Base-by-base conservation (phyloP, 2,329 filamentous ascomycete genomes). In the Sphaerostilbella broomeana region DNA sequence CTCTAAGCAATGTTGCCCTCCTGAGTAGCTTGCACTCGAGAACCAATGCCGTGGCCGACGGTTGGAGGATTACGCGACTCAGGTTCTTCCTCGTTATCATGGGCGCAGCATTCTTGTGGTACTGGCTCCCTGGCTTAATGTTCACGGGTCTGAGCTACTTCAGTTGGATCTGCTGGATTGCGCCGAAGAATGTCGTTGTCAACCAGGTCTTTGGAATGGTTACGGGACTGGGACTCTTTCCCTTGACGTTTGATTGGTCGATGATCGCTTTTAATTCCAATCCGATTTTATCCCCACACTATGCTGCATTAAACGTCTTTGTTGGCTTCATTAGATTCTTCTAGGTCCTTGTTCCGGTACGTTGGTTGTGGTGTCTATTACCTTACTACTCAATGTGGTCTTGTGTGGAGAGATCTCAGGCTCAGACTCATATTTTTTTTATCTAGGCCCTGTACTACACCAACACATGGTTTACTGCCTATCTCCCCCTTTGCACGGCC, bases 401-500 rank as follows among this genome's bases (percentile, higher is more conserved):
- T n/a, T n/a, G n/a, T n/a, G n/a, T n/a, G n/a, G n/a, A n/a, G n/a
- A n/a, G n/a, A n/a, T n/a, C n/a, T n/a, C n/a, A n/a, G n/a, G n/a
- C n/a, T n/a, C n/a, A n/a, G n/a, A n/a, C n/a, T n/a, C n/a, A n/a
- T n/a, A n/a, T n/a, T n/a, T n/a, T n/a, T n/a, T n/a, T n/a, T n/a
- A n/a, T n/a, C n/a, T n/a, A n/a, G n/a, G n/a, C n/a, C n/a, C 24
- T 26, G 24, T 70, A 69, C 51, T 72, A 70, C 43, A 63, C 62
- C 3, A 70, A 70, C 47, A 68, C 64, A 0, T 72, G 69, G 69
- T 60, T 65, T 38, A 69, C 72, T 0, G 65, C 70, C 0, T 72
- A 75, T 36, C 54, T 77, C 10, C 73, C 74, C 0, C 60, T 75
- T 22, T 65, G 69, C 17, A 70, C 67, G 21, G 64, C 70, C n/a